Evolutionary conservation across 2,329 filamentous ascomycete species (phyloP).

Genomic region (Coniochaeta sp.): DNA sequence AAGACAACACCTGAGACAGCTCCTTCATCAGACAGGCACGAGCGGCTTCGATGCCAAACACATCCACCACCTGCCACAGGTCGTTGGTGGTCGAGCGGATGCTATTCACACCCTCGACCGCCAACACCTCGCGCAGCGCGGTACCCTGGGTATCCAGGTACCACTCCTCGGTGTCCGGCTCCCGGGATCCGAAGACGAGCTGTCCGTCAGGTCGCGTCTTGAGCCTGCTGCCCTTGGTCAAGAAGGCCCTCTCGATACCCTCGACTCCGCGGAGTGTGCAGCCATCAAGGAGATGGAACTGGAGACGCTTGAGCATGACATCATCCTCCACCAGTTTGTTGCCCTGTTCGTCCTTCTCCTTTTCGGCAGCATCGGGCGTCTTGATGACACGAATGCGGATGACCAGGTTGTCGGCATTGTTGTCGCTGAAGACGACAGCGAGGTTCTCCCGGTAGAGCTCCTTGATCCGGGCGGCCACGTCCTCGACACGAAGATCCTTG

Average conservation of each 20-base stretch:
- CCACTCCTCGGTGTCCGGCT: slow-evolving; percentile 80
- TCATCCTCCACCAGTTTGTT: slow-evolving; percentile 68
- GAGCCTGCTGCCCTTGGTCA: slow-evolving; percentile 72
- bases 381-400: slow-evolving; percentile 82
- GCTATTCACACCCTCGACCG: slow-evolving; percentile 81
- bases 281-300: slow-evolving; percentile 85
- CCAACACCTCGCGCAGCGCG: slow-evolving; percentile 73
- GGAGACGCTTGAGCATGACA: slow-evolving; percentile 84
- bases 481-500: slow-evolving; percentile 84
- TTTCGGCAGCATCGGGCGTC: slow-evolving; percentile 42
- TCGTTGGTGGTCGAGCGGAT: slow-evolving; percentile 89
- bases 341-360: slow-evolving; percentile 64
- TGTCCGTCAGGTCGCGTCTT: slow-evolving; percentile 63
- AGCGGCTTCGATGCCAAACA: slow-evolving; percentile 94
- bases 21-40: slow-evolving; percentile 82
- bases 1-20: slow-evolving; percentile 86
- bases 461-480: slow-evolving; percentile 86
- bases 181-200: slow-evolving; percentile 65
- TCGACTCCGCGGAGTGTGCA: slow-evolving; percentile 83
- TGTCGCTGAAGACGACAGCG: slow-evolving; percentile 93
- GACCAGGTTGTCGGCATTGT: slow-evolving; percentile 92
- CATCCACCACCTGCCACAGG: slow-evolving; percentile 87
- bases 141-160: slow-evolving; percentile 93
- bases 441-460: slow-evolving; percentile 79
- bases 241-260: slow-evolving; percentile 85